Percentiles rank a stretch among this genome's conserved stretches.
These are phyloP conservation scores for Xylariaceae sp. DNA, from an alignment of 2,329 filamentous ascomycete genomes.

Conservation along the genomic window DNA sequence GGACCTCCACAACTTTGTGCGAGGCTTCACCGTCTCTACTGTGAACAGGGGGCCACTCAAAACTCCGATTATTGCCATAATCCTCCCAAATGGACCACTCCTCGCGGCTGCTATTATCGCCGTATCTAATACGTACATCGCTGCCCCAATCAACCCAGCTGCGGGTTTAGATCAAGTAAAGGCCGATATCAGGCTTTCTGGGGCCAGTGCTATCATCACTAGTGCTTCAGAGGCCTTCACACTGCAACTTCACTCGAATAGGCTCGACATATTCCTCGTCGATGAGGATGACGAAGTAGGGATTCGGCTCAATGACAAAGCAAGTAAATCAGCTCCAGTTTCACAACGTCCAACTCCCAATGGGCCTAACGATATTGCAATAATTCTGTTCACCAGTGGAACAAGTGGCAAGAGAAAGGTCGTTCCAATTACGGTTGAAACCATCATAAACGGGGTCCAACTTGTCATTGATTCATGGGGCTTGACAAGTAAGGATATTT, in stretches of 20 bases:
- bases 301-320: constrained; percentile 39
- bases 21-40: constrained; percentile 43
- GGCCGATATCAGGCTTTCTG: constrained; percentile 55
- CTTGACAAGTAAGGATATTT: constrained; percentile 54
- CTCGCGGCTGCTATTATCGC: constrained; percentile 59
- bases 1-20: constrained; percentile 43
- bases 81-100: constrained; percentile 60
- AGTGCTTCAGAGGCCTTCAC: constrained; percentile 48
- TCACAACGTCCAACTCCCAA: constrained; percentile 44
- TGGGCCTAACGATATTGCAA: constrained; percentile 52
- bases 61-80: constrained; percentile 57
- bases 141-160: constrained; percentile 58
- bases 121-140: constrained; percentile 56
- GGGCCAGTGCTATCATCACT: constrained; percentile 55
- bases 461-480: constrained; percentile 63
- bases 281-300: constrained; percentile 47
- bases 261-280: constrained; percentile 49
- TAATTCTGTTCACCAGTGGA: constrained; percentile 64
- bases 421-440: constrained; percentile 59
- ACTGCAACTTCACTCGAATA: constrained; percentile 46
- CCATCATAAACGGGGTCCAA: constrained; percentile 57
- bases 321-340: background rate
- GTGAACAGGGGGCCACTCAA: constrained; percentile 7
- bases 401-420: constrained; percentile 66
- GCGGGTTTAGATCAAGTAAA: constrained; percentile 58